Percentiles rank a stretch among this genome's conserved stretches.
Conservation (phyloP, 257 asterid species). For the Lithospermum erythrorhizon region DNA sequence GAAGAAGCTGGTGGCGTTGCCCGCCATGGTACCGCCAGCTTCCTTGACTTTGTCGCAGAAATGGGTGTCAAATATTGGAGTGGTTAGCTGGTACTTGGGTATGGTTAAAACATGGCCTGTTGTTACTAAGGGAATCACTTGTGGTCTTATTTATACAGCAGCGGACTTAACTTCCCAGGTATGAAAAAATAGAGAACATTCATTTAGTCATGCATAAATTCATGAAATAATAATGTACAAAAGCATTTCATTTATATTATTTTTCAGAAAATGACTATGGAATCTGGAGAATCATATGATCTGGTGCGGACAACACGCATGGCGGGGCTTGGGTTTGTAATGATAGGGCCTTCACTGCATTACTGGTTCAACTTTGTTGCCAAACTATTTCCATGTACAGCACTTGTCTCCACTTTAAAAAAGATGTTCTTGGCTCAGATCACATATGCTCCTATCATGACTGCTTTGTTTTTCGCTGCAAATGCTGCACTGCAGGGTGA, state of each 20-base stretch:
- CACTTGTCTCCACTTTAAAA: slow-evolving; percentile 53
- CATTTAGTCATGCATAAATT: neutral
- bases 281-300: slow-evolving; percentile 26
- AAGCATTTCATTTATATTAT: neutral
- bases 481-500: slow-evolving; percentile 85
- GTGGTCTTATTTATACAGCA: slow-evolving; percentile 59
- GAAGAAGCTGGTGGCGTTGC: slow-evolving; percentile 7
- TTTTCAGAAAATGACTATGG: slow-evolving; percentile 17
- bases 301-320: slow-evolving; percentile 24
- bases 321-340: slow-evolving; percentile 27
- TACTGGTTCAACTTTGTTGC: slow-evolving; percentile 47
- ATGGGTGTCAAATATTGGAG: slow-evolving; percentile 26
- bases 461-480: slow-evolving; percentile 57
- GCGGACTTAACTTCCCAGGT: slow-evolving; percentile 92
- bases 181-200: neutral
- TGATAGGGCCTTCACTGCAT: slow-evolving; percentile 36
- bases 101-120: slow-evolving; percentile 53
- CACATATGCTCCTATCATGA: slow-evolving; percentile 66
- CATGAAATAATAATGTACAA: neutral
- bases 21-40: slow-evolving; percentile 12
- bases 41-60: slow-evolving; percentile 13
- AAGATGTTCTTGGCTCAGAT: slow-evolving; percentile 78
- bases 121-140: slow-evolving; percentile 65
- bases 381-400: slow-evolving; percentile 47
- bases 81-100: slow-evolving; percentile 60